Base-by-base conservation (phyloP, 2,329 filamentous ascomycete species). In the Aspergillus hortae region DNA sequence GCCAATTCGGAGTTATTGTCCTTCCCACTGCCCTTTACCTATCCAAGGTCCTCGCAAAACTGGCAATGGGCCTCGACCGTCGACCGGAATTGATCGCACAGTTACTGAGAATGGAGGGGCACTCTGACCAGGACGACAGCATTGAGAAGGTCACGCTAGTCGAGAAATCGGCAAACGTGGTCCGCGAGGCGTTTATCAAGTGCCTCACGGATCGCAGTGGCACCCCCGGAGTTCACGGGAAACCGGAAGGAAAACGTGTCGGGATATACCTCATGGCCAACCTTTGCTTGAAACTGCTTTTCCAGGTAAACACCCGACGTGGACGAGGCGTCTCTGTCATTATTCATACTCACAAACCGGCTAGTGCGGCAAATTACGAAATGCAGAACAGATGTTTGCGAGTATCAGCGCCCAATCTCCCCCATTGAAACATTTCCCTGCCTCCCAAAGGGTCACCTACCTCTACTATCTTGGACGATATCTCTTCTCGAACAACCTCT, bases 251-350 rank as follows among this genome's bases (percentile, higher is more conserved):
- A 49, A 95, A 92, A 67, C 90, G 92, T 65, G 75, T 87, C 10
- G 92, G 90, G 41, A 91, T 96, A 56, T 96, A 96, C 73, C 85
- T 89, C 53, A 91, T 95, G 72, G 92, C 91, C 54, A 96, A 96
- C 66, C 81, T 96, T 21, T 94, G 91, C 35, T 75, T 96, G 45
- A 92, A 92, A 69, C 82, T 96, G 3, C 80, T 96, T 6, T 95
- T 95, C 65, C 88, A 90, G 60, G 86, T 88, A 76, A 43, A 5
- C 30, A 19, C 9, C 30, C 32, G 14, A 6, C 7, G 9, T 2
- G 4, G 7, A 14, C 4, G n/a, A 25, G 4, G 9, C 5, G 32
- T 4, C 38, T 4, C 14, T 38, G 35, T 4, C 11, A 23, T 42
- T n/a, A n/a, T 42, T 7, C 11, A 1, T 42, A 17, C 40, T 42